Evolutionary conservation across 805 yeast genomes (phyloP), one percentile per base, ranked within the genome.

Genomic region (Candida jianshihensis): DNA sequence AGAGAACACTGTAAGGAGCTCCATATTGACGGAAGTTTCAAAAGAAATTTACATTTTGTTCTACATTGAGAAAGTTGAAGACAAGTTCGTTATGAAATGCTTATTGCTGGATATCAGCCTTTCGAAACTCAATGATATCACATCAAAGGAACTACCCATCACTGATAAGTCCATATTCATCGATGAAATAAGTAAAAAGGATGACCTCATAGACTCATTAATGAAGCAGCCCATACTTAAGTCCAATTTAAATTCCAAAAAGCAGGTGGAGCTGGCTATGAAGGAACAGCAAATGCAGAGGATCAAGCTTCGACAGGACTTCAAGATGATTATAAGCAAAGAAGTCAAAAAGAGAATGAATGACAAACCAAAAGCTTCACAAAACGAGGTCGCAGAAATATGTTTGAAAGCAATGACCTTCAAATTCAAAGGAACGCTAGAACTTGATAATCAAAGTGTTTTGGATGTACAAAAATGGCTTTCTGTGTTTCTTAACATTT

Each of bases 361-460:
- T 6, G 38, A 36, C 2, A 38, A 32, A 13, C 35, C 46, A 3
- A 45, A 41, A 26, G 33, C 41, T 0, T 13, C 36, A 2, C 54
- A 51, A 30, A 38, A 26, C 9, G 55, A 53, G 30, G 46, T 50
- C 2, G 54, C 49, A 2, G 56, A 53, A 17, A 40, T 51, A 9
- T 48, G 56, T 20, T 43, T 38, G 33, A 45, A 39, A 28, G 50
- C 49, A 3, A 46, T 48, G 49, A 35, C 35, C 15, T 51, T 45
- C 34, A 42, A 37, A 37, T 51, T 44, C 26, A 45, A 36, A 39
- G 22, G 24, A 5, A 14, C 40, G n/a, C 12, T 30, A n/a, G 42
- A 40, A 6, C 14, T 44, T 3, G 26, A 37, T 12, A 40, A 38
- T 5, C 22, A 32, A 10, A 38, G 36, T 7, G 34, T 32, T 6